These are phyloP conservation scores for Emiliania huxleyi DNA, from an alignment of 78 protist genomes.

Conservation along the genomic window DNA sequence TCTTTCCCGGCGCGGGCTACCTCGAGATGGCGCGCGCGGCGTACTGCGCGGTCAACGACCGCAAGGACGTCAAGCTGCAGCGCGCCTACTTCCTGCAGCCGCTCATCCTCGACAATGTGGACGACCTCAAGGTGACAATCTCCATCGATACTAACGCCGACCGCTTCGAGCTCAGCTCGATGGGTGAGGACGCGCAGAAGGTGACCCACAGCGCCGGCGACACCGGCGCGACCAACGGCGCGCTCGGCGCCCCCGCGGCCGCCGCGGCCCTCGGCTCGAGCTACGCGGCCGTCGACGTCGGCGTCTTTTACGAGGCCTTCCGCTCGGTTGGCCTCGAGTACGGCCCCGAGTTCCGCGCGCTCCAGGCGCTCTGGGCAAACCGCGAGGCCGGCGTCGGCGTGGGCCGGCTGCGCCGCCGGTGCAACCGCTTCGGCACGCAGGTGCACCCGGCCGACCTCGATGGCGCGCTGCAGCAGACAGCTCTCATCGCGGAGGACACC, in stretches of 20 bases:
- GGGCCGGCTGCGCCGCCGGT: background rate
- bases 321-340: background rate
- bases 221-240: background rate
- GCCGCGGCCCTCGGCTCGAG: background rate
- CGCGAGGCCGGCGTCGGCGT: background rate
- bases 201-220: background rate
- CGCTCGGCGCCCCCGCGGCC: background rate
- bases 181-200: background rate
- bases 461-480: background rate
- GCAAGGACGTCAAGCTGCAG: background rate
- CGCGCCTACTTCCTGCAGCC: background rate
- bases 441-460: background rate
- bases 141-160: background rate
- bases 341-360: background rate
- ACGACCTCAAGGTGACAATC: background rate
- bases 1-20: background rate
- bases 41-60: background rate
- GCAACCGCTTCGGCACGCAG: background rate
- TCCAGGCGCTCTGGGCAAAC: background rate
- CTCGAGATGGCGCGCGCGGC: slow-evolving; percentile 9
- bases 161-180: background rate
- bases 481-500: background rate
- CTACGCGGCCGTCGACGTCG: background rate
- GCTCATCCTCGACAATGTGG: background rate
- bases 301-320: background rate